These are phyloP conservation scores for Nemania diffusa DNA, from an alignment of 2,329 filamentous ascomycete species.

Conservation along the genomic window DNA sequence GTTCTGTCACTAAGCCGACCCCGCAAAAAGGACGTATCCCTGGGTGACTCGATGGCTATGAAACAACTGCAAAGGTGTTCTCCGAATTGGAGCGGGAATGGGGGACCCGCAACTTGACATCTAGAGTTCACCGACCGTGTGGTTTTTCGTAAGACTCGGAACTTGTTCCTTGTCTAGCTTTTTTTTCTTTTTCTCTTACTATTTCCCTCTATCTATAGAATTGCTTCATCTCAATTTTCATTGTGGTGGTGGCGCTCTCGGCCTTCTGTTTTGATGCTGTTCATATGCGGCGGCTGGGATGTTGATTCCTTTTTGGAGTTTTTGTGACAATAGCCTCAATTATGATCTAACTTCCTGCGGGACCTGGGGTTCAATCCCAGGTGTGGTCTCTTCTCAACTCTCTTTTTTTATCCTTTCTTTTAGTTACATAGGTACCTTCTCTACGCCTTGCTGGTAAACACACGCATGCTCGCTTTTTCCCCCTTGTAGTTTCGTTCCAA, in stretches of 20 bases:
- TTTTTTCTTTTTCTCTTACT: conserved; percentile 19
- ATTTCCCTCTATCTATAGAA: neutral
- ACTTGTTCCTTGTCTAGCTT: conserved; percentile 21
- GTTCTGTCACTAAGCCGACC: conserved; percentile 13
- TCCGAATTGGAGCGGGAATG: conserved; percentile 27
- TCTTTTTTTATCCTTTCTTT: no score
- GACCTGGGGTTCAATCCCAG: no score
- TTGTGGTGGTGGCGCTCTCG: neutral
- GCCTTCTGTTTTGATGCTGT: neutral
- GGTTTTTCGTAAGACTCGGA: conserved; percentile 30
- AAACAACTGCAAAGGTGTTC: conserved; percentile 29
- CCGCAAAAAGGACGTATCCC: conserved; percentile 34
- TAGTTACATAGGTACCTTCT: no score
- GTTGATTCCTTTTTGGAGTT: no score
- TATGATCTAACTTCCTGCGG: no score
- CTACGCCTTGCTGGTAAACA: no score
- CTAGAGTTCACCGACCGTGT: conserved; percentile 26
- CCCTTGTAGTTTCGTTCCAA: no score
- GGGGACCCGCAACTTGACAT: conserved; percentile 23
- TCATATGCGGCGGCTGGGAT: no score
- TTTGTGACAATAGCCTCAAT: no score
- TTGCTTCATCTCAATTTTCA: neutral
- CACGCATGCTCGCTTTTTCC: no score
- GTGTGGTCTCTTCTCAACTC: no score
- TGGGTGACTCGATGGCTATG: conserved; percentile 34